Evolutionary conservation across 2,329 filamentous ascomycete species (phyloP), one percentile per base, ranked within the genome.

Genomic region (Drechslerella coelobrocha): DNA sequence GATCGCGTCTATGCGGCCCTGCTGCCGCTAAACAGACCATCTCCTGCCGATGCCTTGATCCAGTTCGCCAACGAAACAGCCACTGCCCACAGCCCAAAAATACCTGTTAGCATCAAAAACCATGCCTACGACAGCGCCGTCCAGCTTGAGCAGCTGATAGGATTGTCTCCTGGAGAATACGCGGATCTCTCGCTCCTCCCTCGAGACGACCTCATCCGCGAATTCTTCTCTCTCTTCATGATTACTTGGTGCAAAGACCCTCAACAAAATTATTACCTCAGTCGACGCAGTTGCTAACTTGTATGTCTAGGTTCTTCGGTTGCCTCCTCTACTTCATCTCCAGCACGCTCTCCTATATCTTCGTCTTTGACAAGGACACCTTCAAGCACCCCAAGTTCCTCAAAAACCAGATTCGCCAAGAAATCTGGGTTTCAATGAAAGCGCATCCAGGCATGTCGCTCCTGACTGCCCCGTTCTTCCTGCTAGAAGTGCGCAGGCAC

Each of bases 331-430:
- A 97, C 84, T 96, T 93, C 79, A 76, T 90, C 73, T 91, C 91
- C 78, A 90, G 92, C 2, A 84, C 88, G 4, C 83, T 95, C 17
- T 96, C 92, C 14, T 97, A 95, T 81, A 76, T 88, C 77, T 89
- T 96, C 81, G 84, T 97, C 77, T 97, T 96, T 81, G 92, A 97
- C 81, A 94, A 97, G 80, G 85, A 86, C 43, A 94, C 90, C 47
- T 87, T 93, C 80, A 83, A 91, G 56, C 93, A 97, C 79, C 93
- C 93, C 51, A 94, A 94, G 78, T 97, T 93, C 80, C 88, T 97
- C 77, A 95, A 94, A 81, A 93, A 96, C 80, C 93, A 97, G 79
- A 88, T 97, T 73, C 82, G 84, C 68, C 85, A 92, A 76, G 93
- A 97, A 79, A 96, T 97, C 76, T 82, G 83, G 73, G 91, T 96